phyloP scores from a whole-genome alignment of 768 basidiomycete species.

The Amylocystis lapponica region DNA sequence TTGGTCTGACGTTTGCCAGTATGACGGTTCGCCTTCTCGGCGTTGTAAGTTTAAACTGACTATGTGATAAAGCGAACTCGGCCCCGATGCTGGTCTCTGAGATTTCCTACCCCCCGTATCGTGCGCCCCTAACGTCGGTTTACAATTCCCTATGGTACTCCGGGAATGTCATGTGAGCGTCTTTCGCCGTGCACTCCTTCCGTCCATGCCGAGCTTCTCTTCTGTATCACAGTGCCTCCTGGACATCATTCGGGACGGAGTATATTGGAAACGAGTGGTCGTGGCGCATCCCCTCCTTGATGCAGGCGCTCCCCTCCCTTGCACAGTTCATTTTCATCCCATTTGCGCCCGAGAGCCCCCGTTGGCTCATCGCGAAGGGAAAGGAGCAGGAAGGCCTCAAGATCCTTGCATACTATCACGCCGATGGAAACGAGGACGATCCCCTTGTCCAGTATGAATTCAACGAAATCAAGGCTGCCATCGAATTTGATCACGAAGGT shows the following conservation, averaged over 20 bases:
- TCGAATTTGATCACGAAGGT: slow-evolving; percentile 36
- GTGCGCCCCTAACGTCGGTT: slow-evolving; percentile 37
- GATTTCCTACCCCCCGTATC: slow-evolving; percentile 44
- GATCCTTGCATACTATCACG: slow-evolving; percentile 37
- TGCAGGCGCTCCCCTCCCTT: slow-evolving; percentile 48
- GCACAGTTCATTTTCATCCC: slow-evolving; percentile 51
- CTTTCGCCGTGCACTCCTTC: not conserved
- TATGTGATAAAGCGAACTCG: slow-evolving; percentile 23
- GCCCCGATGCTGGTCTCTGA: slow-evolving; percentile 48
- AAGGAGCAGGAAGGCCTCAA: slow-evolving; percentile 22
- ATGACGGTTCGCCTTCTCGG: not conserved
- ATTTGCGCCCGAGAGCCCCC: slow-evolving; percentile 60
- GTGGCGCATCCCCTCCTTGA: slow-evolving; percentile 65
- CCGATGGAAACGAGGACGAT: slow-evolving; percentile 35
- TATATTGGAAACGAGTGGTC: slow-evolving; percentile 31
- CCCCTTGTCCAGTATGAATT: slow-evolving; percentile 57
- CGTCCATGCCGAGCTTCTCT: not conserved
- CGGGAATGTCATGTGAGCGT: slow-evolving; percentile 29
- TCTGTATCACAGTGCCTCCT: slow-evolving; percentile 2
- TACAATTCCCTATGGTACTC: slow-evolving; percentile 42
- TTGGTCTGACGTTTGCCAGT: slow-evolving; percentile 35
- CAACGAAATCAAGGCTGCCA: slow-evolving; percentile 57
- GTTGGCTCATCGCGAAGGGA: slow-evolving; percentile 55
- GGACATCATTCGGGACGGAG: slow-evolving; percentile 38
- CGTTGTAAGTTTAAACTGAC: not conserved